These are phyloP conservation scores for Euryodendron excelsum DNA, from an alignment of 148 eudicot genomes.

Conservation along the genomic window DNA sequence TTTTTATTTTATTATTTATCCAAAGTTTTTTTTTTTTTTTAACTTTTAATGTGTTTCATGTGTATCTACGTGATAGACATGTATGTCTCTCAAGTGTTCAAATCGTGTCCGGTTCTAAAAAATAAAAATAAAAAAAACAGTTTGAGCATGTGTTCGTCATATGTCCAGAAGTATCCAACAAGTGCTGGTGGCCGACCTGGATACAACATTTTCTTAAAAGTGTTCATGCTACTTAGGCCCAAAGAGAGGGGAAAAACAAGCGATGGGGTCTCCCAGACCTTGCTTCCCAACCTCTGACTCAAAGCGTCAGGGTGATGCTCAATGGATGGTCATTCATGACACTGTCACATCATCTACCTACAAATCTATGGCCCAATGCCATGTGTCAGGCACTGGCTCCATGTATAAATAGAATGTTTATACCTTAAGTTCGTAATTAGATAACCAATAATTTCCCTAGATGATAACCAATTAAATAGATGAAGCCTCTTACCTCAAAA, in stretches of 20 bases:
- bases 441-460: background rate
- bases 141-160: too few relatives aligned
- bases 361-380: conserved; percentile 3
- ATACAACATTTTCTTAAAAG: too few relatives aligned
- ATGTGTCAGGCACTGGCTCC: background rate
- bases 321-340: background rate
- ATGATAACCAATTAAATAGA: background rate
- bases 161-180: too few relatives aligned
- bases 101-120: too few relatives aligned
- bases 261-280: background rate
- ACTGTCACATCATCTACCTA: background rate
- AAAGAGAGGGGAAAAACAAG: background rate
- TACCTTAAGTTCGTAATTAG: background rate
- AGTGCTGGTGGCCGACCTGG: too few relatives aligned
- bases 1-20: too few relatives aligned
- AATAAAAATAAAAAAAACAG: too few relatives aligned
- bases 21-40: too few relatives aligned
- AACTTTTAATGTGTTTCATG: too few relatives aligned
- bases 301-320: background rate
- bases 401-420: background rate
- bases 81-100: too few relatives aligned
- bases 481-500: background rate
- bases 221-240: too few relatives aligned
- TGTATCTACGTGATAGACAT: too few relatives aligned
- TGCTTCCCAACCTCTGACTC: background rate